Conservation (phyloP, 768 basidiomycete species). For the Leccinum uliginosum region DNA sequence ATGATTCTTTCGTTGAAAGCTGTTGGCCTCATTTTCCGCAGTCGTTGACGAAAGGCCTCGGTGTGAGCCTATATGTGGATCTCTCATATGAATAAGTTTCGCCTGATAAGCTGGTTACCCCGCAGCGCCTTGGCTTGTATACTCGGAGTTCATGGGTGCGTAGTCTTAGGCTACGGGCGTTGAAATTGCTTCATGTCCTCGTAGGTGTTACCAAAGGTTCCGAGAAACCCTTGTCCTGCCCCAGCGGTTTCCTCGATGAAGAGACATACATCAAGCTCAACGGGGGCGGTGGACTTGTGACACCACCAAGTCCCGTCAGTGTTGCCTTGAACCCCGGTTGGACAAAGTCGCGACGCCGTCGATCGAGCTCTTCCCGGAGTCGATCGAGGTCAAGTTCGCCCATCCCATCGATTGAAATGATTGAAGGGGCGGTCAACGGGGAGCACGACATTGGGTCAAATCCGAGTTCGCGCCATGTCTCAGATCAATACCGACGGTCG, state of each 20-base stretch:
- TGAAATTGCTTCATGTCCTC: neutral
- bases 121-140: conserved; percentile 58
- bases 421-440: conserved; percentile 23
- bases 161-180: neutral
- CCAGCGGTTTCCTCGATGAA: conserved; percentile 39
- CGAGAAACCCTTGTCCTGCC: conserved; percentile 40
- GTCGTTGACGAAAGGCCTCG: conserved; percentile 45
- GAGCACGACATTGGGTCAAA: conserved; percentile 16
- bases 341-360: conserved; percentile 38
- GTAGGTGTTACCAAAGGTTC: conserved; percentile 64
- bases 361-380: conserved; percentile 39
- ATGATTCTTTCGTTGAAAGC: conserved; percentile 39
- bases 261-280: conserved; percentile 32
- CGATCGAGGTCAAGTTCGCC: conserved; percentile 35
- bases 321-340: conserved; percentile 57
- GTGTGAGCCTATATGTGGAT: conserved; percentile 33
- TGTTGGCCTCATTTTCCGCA: conserved; percentile 64
- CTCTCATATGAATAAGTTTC: neutral
- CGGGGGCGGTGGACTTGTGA: conserved; percentile 53
- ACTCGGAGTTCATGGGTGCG: conserved; percentile 60
- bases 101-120: neutral
- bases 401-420: conserved; percentile 31
- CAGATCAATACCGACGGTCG: conserved; percentile 22
- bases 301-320: conserved; percentile 73
- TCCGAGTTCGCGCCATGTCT: conserved; percentile 22